Evolutionary conservation across 345 rosid genomes (phyloP).

Genomic region (Melaleuca quinquenervia): DNA sequence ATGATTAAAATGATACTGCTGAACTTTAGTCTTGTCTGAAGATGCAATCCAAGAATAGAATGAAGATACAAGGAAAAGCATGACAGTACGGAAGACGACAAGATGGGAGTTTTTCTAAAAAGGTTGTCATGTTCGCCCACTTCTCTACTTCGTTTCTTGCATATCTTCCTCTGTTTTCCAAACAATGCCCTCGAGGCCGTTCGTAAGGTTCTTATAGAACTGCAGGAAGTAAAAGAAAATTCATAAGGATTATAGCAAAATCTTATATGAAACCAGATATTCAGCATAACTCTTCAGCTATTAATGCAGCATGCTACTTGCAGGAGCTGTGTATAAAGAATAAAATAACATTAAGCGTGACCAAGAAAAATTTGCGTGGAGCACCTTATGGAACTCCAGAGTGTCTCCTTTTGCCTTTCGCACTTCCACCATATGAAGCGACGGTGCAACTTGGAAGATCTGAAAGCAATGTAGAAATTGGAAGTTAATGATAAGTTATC

Average conservation of each 20-base stretch:
- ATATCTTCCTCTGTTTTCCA: constrained; percentile 18
- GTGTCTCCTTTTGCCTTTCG: constrained; percentile 17
- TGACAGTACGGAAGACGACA: background rate
- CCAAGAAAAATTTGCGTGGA: background rate
- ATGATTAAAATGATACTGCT: background rate
- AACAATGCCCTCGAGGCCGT: constrained; percentile 4
- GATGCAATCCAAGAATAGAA: background rate
- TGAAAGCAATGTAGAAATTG: background rate
- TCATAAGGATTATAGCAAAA: background rate
- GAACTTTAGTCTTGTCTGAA: background rate
- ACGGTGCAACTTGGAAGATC: constrained; percentile 13
- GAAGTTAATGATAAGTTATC: background rate
- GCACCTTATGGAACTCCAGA: constrained; percentile 14
- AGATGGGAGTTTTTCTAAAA: background rate
- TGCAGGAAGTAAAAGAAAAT: background rate
- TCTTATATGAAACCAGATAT: background rate
- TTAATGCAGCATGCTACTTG: background rate
- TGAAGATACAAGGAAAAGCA: background rate
- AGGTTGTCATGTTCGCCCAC: background rate
- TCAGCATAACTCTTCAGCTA: background rate
- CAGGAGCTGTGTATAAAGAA: background rate
- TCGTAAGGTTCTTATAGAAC: constrained; percentile 14
- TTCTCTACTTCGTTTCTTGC: background rate
- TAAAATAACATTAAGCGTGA: background rate
- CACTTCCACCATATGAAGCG: constrained; percentile 9